Base-by-base conservation (phyloP, 2,329 filamentous ascomycete genomes). In the Venturia asperata region DNA sequence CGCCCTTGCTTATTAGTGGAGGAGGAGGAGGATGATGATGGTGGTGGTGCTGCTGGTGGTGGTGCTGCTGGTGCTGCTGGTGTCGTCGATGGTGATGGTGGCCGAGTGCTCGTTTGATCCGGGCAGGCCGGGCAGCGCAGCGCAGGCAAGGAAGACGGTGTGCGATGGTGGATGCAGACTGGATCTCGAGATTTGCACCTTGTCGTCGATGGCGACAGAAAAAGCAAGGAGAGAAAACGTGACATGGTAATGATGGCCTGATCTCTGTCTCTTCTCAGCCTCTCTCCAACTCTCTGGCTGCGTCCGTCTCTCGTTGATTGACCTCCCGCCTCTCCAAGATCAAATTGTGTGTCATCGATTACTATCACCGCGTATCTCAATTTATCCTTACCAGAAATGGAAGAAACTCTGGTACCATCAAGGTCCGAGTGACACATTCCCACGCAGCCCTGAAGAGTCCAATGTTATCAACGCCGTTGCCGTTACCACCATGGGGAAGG, bases 1-100 rank as follows among this genome's bases (percentile, higher is more conserved):
- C 17, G 49, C 24, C 49, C 49, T 56, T 56, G 49, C 49, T 56
- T 56, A 56, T 56, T 56, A 56, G 49, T 56, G 49, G 49, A n/a
- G n/a, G n/a, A n/a, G n/a, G n/a, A n/a, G n/a, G n/a, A n/a, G n/a
- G n/a, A n/a, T n/a, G n/a, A n/a, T n/a, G n/a, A 27, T 52, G 19
- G 7, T 47, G 45, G 11, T 41, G 30, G 6, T 34, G 30, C 30
- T 6, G 30, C 3, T 41, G 39, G 2, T 41, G 39, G 11, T 41
- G 39, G 2, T 9, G 45, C 5, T 47, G 30, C 3, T 34, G 30
- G 6, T 34, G 30, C 30, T 6, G 30, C 3, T 34, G 45, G 19
- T 47, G 45, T 47, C 45, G 45, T 10, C 7, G 45, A 27, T 52
- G 27, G 47, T 11, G 47, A 11, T 24, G 27, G 4, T 27, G 24